Base-by-base conservation (phyloP, 1,284 basidiomycete genomes). In the Kalmanozyma brasiliensis region DNA sequence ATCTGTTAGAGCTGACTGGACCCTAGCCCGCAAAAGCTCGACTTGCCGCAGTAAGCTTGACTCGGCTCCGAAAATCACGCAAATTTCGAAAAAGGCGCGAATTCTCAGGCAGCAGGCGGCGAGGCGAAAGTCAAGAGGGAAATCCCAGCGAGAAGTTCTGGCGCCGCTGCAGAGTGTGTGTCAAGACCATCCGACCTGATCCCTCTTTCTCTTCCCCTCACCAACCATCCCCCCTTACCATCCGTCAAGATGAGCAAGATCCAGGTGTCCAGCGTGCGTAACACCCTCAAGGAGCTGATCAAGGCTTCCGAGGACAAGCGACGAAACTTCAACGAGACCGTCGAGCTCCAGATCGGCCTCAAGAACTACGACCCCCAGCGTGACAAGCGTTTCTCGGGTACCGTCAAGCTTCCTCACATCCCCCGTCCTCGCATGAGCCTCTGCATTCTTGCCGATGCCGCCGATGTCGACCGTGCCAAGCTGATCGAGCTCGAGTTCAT, bases 341-440 rank as follows among this genome's bases (percentile, higher is more conserved):
- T 82, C 53, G 80, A 82, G 73, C 77, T 82, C 53, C 80, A 82
- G 76, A 81, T 82, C 68, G 80, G 80, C 64, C 77, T 82, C 58
- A 82, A 82, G 80, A 80, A 80, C 75, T 82, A 82, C 76, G 80
- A 82, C 74, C 76, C 79, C 37, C 70, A 81, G 74, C 79, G 80
- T 76, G 80, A 82, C 79, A 82, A 82, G 77, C 80, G 80, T 81
- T 82, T 82, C 80, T 75, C 71, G 49, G 74, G 75, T 67, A 79
- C 78, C 42, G 65, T 38, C 76, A 93, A 92, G 86, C 89, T 98
- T 57, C 95, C 95, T 81, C 89, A 96, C 84, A 89, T 98, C 76
- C 96, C 96, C 79, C 93, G 95, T 78, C 95, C 95, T 60, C 91
- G 95, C 86, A 98, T 98, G 95, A 92, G 91, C 81, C 90, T 99